Base-by-base conservation (phyloP, 306 rosid genomes). In the Erythrophleum fordii region DNA sequence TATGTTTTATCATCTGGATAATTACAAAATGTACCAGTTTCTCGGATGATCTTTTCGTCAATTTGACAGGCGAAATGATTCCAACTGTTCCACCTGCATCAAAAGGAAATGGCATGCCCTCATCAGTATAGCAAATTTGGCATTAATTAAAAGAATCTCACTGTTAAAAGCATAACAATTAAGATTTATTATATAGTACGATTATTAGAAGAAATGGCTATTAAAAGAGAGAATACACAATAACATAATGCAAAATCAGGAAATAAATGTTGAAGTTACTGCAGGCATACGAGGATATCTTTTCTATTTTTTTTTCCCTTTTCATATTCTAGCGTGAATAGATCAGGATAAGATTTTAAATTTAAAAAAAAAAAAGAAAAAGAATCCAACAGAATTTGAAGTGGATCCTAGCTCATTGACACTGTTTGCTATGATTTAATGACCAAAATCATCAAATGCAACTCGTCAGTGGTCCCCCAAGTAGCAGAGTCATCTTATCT, bases 41-140 rank as follows among this genome's bases (percentile, higher is more conserved):
- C 85, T 83, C 83, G 72, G 87, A 93, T 91, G 37, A 88, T 78
- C 29, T 88, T 84, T 78, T 95, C 99, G 73, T 90, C 78, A 69
- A 93, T 91, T 62, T 87, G 79, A 89, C 97, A 95, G 37, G 4
- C 8, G 48, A 95, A 95, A 80, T 95, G 93, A 82, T 95, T 95
- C 99, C 99, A 95, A 84, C 99, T 95, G 84, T 93, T 95, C 98
- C 99, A 95, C 88, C 99, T 93, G 42, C 78, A 77, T 11, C 13
- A 65, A 76, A 70, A 73, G 28, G 26, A 73, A 67, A 52, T 17
- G 35, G 28, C 17, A 55, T n/a, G 9, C 14, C 14, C 42, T 37
- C 1, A 37, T 5, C 8, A 37, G 42, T 37, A 5, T 0, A 37
- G 0, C 5, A 5, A 37, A 37, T 37, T 37, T 34, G 37, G 37